Conservation (phyloP, 495 filamentous ascomycete genomes). For the Talaromyces ruber region DNA sequence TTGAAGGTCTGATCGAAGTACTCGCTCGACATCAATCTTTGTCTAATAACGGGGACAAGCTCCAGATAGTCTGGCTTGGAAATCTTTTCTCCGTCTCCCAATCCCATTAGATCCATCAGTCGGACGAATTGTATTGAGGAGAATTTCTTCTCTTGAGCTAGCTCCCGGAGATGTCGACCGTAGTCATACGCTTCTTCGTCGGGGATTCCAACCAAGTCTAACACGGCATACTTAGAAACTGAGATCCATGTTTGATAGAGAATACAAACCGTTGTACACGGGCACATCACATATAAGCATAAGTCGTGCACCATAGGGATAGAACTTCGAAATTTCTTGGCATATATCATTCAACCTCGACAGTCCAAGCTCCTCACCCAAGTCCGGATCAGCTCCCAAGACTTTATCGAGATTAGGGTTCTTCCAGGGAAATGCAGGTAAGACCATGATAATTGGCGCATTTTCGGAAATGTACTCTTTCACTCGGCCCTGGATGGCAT, state of each 20-base stretch:
- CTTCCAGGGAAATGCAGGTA: slow-evolving; percentile 43
- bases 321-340: slow-evolving; percentile 32
- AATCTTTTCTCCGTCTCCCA: neutral
- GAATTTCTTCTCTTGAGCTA: slow-evolving; percentile 31
- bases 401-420: slow-evolving; percentile 37
- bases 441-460: slow-evolving; percentile 18
- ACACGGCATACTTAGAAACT: neutral
- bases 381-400: slow-evolving; percentile 32
- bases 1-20: neutral
- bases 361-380: slow-evolving; percentile 39
- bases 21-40: neutral
- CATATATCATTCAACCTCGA: slow-evolving; percentile 34
- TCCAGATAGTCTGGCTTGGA: neutral
- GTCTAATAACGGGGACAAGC: neutral
- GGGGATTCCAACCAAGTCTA: slow-evolving; percentile 34
- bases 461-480: neutral
- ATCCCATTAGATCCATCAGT: neutral
- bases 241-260: neutral
- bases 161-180: slow-evolving; percentile 26
- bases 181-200: slow-evolving; percentile 38
- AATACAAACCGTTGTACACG: slow-evolving; percentile 35
- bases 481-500: neutral
- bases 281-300: slow-evolving; percentile 40
- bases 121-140: slow-evolving; percentile 14
- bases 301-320: slow-evolving; percentile 34